Evolutionary conservation across 140 eudicot species (phyloP).

Genomic region (Anethum foeniculum): DNA sequence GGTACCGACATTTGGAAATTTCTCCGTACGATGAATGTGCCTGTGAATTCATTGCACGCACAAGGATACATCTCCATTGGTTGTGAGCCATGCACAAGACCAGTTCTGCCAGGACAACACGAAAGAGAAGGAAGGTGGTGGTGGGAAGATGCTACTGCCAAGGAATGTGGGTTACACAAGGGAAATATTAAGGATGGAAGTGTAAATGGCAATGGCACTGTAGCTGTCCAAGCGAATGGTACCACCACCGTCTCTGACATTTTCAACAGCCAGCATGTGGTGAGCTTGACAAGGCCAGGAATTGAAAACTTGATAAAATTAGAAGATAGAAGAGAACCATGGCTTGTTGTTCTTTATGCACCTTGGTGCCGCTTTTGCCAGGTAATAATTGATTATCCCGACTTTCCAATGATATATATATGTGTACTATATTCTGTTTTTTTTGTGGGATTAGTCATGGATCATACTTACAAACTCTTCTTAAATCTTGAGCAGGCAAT

Average conservation of each 20-base stretch:
- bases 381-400: constrained; percentile 19
- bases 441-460: neutral
- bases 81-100: constrained; percentile 97
- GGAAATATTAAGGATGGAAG: constrained; percentile 75
- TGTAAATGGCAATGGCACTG: constrained; percentile 31
- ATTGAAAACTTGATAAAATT: constrained; percentile 70
- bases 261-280: constrained; percentile 43
- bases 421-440: neutral
- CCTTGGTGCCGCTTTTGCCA: constrained; percentile 98
- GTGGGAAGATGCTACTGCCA: constrained; percentile 99
- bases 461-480: constrained; percentile 4
- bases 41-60: constrained; percentile 78
- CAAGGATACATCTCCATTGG: constrained; percentile 91
- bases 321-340: constrained; percentile 66
- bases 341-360: constrained; percentile 93
- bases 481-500: constrained; percentile 39
- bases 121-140: constrained; percentile 99
- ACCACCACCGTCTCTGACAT: constrained; percentile 41
- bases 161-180: constrained; percentile 94
- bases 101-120: constrained; percentile 92
- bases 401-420: neutral
- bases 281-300: constrained; percentile 64
- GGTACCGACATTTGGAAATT: constrained; percentile 81
- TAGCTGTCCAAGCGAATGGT: constrained; percentile 34
- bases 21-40: constrained; percentile 77